A percentile compares a stretch with the other conserved stretches of the same genome.
Evolutionary conservation across 2,329 filamentous ascomycete genomes (phyloP).

Genomic region (Dothidotthia symphoricarpi): DNA sequence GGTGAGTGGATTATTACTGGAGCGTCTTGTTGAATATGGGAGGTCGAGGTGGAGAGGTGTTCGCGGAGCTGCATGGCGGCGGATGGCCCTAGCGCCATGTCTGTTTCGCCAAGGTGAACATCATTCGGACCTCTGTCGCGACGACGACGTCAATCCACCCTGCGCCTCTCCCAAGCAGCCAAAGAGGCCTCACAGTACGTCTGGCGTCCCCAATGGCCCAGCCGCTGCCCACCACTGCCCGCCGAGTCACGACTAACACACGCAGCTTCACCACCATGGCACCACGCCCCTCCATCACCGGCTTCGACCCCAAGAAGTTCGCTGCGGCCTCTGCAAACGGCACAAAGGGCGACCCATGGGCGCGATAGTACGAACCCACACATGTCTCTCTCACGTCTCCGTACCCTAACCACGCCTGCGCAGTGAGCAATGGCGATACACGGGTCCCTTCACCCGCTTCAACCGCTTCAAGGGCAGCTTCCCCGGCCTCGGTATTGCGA

Average conservation of each 20-base stretch:
- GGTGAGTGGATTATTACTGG: no score
- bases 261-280: conserved; percentile 49
- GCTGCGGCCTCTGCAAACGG: conserved; percentile 64
- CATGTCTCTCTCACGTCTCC: conserved; percentile 2
- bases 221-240: conserved; percentile 2
- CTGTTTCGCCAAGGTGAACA: conserved; percentile 8
- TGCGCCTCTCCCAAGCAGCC: conserved; percentile 16
- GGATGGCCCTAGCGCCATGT: conserved; percentile 3
- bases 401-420: conserved; percentile 6
- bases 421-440: conserved; percentile 95
- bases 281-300: conserved; percentile 72
- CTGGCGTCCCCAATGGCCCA: background rate
- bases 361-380: conserved; percentile 53
- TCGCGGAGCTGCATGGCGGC: background rate
- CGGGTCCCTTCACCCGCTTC: conserved; percentile 78
- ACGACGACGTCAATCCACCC: conserved; percentile 21
- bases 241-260: conserved; percentile 12
- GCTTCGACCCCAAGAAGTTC: conserved; percentile 84
- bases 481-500: conserved; percentile 88
- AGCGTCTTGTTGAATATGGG: no score
- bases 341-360: conserved; percentile 62
- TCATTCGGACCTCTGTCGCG: conserved; percentile 15
- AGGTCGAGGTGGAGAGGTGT: background rate
- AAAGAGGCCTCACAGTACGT: conserved; percentile 31
- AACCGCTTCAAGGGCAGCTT: conserved; percentile 87